A percentile compares a stretch with the other conserved stretches of the same genome.
Evolutionary conservation across 2,329 filamentous ascomycete species (phyloP).

Genomic region (Fusarium begoniae): DNA sequence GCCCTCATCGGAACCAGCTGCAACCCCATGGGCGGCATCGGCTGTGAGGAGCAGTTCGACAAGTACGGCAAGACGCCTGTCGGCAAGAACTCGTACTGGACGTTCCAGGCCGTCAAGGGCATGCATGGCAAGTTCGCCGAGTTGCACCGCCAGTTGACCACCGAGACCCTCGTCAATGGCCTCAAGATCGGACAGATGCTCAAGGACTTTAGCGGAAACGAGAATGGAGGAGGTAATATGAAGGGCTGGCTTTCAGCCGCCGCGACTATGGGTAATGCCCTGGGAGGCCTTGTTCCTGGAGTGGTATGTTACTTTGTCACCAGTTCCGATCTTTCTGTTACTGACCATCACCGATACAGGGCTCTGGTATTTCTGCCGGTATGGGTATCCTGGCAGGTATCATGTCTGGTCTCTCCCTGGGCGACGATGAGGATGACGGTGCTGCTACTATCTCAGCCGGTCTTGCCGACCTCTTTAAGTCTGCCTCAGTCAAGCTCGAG

Average conservation of each 20-base stretch:
- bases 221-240: background rate
- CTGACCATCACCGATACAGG: background rate
- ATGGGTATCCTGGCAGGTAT: background rate
- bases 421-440: background rate
- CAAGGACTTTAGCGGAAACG: background rate
- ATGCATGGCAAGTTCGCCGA: slow-evolving; percentile 18
- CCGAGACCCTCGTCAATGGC: background rate
- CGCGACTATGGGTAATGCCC: background rate
- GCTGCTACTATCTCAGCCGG: background rate
- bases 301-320: background rate
- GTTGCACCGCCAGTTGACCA: slow-evolving; percentile 5
- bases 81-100: slow-evolving; percentile 19
- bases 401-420: background rate
- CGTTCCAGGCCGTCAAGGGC: slow-evolving; percentile 15
- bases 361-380: background rate
- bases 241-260: slow-evolving; percentile 6
- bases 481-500: background rate
- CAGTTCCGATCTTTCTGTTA: accelerated
- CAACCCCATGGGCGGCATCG: background rate
- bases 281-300: slow-evolving; percentile 7
- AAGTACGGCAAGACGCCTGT: background rate
- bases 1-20: background rate
- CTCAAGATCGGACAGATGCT: slow-evolving; percentile 16
- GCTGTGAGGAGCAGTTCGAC: slow-evolving; percentile 9
- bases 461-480: background rate